Base-by-base conservation (phyloP, 176 grass and related monocot genomes). In the Eleusine indica region DNA sequence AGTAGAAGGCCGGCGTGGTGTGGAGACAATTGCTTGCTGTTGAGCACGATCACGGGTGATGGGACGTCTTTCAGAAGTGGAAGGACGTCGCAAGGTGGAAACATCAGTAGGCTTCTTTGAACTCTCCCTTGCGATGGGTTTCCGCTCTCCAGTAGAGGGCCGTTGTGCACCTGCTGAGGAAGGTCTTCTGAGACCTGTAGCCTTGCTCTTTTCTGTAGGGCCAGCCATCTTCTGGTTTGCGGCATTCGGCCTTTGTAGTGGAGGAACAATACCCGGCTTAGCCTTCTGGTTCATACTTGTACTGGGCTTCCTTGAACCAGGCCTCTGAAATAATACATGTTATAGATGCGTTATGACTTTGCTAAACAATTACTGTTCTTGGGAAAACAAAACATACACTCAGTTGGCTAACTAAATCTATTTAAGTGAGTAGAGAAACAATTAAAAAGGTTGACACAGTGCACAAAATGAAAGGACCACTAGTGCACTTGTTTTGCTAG, bases 261-360 rank as follows among this genome's bases (percentile, higher is more conserved):
- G 63, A 14, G 15, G 67, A 60, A 80, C 66, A 40, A 15, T 73
- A 57, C 90, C 81, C 14, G 48, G 46, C 71, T 86, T 99, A 9
- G 82, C 58, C 77, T 89, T 91, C 80, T 80, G 87, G 75, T 88
- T 93, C 25, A 51, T 58, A 79, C 71, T 75, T 44, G 51, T 73
- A 56, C 48, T 58, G n/a, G 41, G 63, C 73, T 88, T 86, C 41
- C 61, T 56, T 44, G 83, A 70, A 75, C 9, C 61, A 88, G 80
- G 74, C 53, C 69, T 83, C 90, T 95, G 90, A 83, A 86, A 89
- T 58, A 17, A 15, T 89, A 75, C 48, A 80, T 53, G 56, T 48
- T 78, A 66, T 78, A 66, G 63, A 82, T 35, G 35, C 43, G n/a
- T 82, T 74, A 65, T 42, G 13, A 76, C 16, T 75, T 89, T 57